Conservation (phyloP, 352 stramenopile genomes). For the Phytophthora nicotianae region DNA sequence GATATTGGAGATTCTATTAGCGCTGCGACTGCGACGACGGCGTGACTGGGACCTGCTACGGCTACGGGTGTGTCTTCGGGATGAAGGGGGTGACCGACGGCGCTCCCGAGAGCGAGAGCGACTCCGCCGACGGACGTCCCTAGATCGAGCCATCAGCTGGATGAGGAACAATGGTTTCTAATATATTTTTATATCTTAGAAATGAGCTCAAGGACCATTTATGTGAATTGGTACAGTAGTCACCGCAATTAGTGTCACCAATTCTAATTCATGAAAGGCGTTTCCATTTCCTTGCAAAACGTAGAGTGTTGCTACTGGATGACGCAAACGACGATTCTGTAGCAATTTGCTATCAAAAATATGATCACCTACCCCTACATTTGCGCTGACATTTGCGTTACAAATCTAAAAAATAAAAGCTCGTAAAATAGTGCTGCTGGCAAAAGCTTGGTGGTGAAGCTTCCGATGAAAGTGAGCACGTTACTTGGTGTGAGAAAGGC, state of each 20-base stretch:
- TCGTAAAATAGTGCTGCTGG: background rate
- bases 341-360: background rate
- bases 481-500: background rate
- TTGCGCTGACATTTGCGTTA: too few relatives aligned
- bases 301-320: too few relatives aligned
- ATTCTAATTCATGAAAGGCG: too few relatives aligned
- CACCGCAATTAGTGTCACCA: too few relatives aligned
- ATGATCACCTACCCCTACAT: too few relatives aligned
- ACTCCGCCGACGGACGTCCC: constrained; percentile 23
- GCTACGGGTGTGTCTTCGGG: constrained; percentile 34
- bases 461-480: background rate
- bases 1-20: constrained; percentile 15
- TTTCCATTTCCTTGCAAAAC: too few relatives aligned
- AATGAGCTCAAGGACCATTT: too few relatives aligned
- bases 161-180: background rate
- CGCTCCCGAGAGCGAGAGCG: constrained; percentile 27
- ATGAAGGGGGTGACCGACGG: background rate
- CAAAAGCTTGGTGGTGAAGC: background rate
- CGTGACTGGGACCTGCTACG: constrained; percentile 3
- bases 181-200: background rate
- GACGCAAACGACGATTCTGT: background rate
- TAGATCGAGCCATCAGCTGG: constrained; percentile 28
- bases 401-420: too few relatives aligned
- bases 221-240: too few relatives aligned
- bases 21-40: constrained; percentile 23